A percentile compares a stretch with the other conserved stretches of the same genome.
phyloP scores from a whole-genome alignment of 2,329 filamentous ascomycete genomes.

The Fusarium gaditjirri region DNA sequence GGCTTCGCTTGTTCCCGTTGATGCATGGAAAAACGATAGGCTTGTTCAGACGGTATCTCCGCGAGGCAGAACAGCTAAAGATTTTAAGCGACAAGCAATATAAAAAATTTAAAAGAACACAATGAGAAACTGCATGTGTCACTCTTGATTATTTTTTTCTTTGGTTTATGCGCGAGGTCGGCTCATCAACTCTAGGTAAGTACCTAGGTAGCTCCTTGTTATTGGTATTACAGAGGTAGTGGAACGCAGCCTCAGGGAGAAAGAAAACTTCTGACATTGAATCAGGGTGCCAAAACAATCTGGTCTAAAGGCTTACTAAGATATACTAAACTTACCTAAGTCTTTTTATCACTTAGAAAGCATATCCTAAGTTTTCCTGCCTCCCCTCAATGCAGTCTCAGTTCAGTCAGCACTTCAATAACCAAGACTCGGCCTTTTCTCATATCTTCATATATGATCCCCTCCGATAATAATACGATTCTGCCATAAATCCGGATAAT shows the following conservation, averaged over 20 bases:
- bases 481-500: neutral
- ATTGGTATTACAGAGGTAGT: neutral
- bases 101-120: neutral
- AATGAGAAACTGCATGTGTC: neutral
- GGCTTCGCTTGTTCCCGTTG: conserved; percentile 38
- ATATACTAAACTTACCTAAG: neutral
- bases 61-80: neutral
- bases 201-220: neutral
- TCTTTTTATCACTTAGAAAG: neutral
- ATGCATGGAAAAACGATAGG: neutral
- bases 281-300: neutral
- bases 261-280: neutral
- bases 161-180: neutral
- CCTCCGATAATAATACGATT: neutral
- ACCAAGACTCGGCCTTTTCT: neutral
- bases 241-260: neutral
- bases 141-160: neutral
- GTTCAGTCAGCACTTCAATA: neutral
- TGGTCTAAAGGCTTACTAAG: neutral
- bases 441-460: neutral
- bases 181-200: neutral
- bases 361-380: neutral
- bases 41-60: conserved; percentile 16
- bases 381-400: neutral
- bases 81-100: conserved; percentile 18